A percentile compares a stretch with the other conserved stretches of the same genome.
These are phyloP conservation scores for Globisporangium spinosum DNA, from an alignment of 352 stramenopile genomes.

Conservation along the genomic window DNA sequence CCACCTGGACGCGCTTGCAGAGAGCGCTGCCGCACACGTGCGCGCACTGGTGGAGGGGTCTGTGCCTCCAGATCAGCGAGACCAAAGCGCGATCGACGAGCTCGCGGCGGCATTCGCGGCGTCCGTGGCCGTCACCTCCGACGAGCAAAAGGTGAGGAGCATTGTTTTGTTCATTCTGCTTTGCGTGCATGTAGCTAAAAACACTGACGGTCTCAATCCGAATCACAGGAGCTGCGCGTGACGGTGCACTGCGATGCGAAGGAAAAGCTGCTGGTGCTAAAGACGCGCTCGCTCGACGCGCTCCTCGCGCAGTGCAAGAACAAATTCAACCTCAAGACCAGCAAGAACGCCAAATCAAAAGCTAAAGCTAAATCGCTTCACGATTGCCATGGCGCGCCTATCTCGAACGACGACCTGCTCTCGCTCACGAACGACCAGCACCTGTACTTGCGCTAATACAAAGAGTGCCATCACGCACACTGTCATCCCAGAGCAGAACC, in stretches of 20 bases:
- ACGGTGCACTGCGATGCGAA: conserved; percentile 29
- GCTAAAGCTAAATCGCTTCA: conserved; percentile 19
- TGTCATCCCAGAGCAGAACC: too few relatives aligned
- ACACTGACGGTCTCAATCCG: background rate
- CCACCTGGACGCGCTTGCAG: conserved; percentile 29
- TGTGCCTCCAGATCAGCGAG: background rate
- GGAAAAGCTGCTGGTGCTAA: conserved; percentile 38
- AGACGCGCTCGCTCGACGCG: conserved; percentile 27
- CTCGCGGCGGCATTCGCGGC: conserved; percentile 22
- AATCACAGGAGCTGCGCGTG: conserved; percentile 28
- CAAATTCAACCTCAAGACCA: conserved; percentile 37
- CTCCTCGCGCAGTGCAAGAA: conserved; percentile 34
- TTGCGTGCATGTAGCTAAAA: background rate
- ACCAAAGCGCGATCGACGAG: conserved; percentile 12
- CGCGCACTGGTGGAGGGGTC: conserved; percentile 30
- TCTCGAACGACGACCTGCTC: conserved; percentile 24
- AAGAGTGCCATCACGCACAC: background rate
- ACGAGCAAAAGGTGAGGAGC: conserved; percentile 9
- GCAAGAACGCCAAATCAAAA: conserved; percentile 11
- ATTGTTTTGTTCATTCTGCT: background rate
- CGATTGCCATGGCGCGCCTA: conserved; percentile 26
- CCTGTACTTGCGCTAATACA: conserved; percentile 29
- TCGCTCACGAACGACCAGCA: conserved; percentile 28
- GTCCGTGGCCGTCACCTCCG: conserved; percentile 14
- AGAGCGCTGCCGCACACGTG: conserved; percentile 31